Percentiles rank a stretch among this genome's conserved stretches.
These are phyloP conservation scores for Phytophthora pluvialis DNA, from an alignment of 352 stramenopile species.

Conservation along the genomic window DNA sequence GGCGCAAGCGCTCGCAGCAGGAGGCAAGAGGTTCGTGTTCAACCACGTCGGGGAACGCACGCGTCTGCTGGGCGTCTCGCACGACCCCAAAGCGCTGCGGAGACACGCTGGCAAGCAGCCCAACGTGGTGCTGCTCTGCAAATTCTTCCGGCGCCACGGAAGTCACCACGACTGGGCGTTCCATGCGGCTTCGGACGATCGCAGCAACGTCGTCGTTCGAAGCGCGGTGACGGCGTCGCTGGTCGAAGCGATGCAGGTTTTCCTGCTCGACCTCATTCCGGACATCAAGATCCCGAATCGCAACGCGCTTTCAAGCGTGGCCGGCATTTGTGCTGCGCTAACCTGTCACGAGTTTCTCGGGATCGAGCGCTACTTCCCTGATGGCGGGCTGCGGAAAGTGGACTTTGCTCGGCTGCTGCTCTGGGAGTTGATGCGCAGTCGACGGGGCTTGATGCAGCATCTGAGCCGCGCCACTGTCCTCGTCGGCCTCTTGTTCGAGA, in stretches of 20 bases:
- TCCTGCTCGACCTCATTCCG: conserved; percentile 69
- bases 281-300: conserved; percentile 76
- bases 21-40: conserved; percentile 33
- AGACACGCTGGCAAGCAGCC: conserved; percentile 20
- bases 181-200: conserved; percentile 41
- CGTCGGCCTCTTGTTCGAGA: conserved; percentile 61
- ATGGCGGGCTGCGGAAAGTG: conserved; percentile 45
- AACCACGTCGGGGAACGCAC: conserved; percentile 27
- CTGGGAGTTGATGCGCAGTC: conserved; percentile 49
- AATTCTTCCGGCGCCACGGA: conserved; percentile 51
- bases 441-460: conserved; percentile 48
- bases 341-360: conserved; percentile 63
- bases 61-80: conserved; percentile 31
- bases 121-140: conserved; percentile 59
- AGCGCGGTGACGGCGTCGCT: conserved; percentile 57
- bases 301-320: conserved; percentile 62
- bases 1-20: conserved; percentile 33
- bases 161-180: conserved; percentile 40
- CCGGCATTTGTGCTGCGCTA: conserved; percentile 65
- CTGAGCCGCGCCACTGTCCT: conserved; percentile 41
- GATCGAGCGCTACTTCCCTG: conserved; percentile 59
- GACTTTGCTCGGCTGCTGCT: conserved; percentile 64
- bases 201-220: conserved; percentile 37
- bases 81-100: conserved; percentile 34
- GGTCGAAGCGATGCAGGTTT: conserved; percentile 59